phyloP scores from a whole-genome alignment of 192 early-diverging fungal species.

The Entrophospora sp. region DNA sequence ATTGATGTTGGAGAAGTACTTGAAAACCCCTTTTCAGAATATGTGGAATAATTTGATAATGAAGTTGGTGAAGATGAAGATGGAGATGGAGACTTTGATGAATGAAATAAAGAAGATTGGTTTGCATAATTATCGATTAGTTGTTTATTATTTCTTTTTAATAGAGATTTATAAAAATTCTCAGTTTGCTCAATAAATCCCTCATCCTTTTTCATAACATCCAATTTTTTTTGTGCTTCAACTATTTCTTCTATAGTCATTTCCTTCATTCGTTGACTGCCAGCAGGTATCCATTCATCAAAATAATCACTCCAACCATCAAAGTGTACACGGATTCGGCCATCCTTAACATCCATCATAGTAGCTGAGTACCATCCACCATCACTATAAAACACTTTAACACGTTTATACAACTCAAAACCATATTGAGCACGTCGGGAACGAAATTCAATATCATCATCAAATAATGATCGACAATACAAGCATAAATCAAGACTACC shows the following conservation, averaged over 20 bases:
- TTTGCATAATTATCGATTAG: too few species aligned
- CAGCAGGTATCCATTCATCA: conserved; percentile 48
- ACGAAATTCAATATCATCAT: background rate
- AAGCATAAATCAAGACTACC: conserved; percentile 10
- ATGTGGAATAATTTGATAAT: too few species aligned
- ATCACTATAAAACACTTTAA: conserved; percentile 35
- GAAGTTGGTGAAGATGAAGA: too few species aligned
- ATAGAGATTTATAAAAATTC: background rate
- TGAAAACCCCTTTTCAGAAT: too few species aligned
- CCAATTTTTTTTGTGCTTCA: conserved; percentile 4
- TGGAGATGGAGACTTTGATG: too few species aligned
- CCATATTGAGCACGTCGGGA: conserved; percentile 23
- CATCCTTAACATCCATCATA: conserved; percentile 30
- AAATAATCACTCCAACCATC: conserved; percentile 43
- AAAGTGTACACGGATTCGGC: conserved; percentile 40
- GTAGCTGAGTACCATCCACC: conserved; percentile 39
- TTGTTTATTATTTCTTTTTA: background rate
- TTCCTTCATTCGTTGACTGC: conserved; percentile 34
- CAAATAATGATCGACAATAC: conserved; percentile 13
- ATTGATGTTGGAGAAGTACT: too few species aligned
- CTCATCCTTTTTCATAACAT: conserved; percentile 23
- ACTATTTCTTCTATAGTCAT: conserved; percentile 23
- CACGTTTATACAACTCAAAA: conserved; percentile 29
- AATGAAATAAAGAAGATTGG: too few species aligned
- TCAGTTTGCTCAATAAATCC: background rate